phyloP scores from a whole-genome alignment of 208 protist genomes.

The Acanthamoeba royreba region DNA sequence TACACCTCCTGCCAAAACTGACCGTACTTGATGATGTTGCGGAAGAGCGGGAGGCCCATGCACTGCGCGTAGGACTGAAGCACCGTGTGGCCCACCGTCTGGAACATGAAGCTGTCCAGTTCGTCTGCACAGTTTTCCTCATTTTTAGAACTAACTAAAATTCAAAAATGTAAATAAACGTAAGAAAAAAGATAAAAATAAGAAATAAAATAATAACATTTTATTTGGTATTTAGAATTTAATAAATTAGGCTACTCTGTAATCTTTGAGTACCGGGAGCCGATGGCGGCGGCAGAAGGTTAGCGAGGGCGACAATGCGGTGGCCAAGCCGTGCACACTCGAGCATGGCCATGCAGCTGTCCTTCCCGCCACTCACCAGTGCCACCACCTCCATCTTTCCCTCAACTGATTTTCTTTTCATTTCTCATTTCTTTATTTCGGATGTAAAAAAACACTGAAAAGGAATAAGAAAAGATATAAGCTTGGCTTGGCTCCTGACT shows the following conservation, averaged over 20 bases:
- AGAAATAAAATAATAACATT: neutral
- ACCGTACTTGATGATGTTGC: slow-evolving; percentile 74
- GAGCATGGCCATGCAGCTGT: slow-evolving; percentile 92
- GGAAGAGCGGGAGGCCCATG: slow-evolving; percentile 90
- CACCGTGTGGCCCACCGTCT: slow-evolving; percentile 95
- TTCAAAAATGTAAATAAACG: neutral
- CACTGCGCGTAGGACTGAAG: slow-evolving; percentile 88
- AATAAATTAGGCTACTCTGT: too few relatives aligned
- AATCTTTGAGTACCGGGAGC: slow-evolving; percentile 10
- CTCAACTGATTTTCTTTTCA: too few relatives aligned
- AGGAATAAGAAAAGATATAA: too few relatives aligned
- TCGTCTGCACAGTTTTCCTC: slow-evolving; percentile 78
- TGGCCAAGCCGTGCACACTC: slow-evolving; percentile 94
- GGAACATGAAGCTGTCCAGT: slow-evolving; percentile 98
- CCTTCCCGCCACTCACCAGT: slow-evolving; percentile 97
- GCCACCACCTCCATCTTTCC: slow-evolving; percentile 92
- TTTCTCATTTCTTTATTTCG: too few relatives aligned
- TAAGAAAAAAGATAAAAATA: neutral
- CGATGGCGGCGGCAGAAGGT: slow-evolving; percentile 85
- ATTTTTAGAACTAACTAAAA: neutral
- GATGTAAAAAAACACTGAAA: too few relatives aligned
- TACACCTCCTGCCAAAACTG: neutral
- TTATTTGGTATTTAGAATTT: too few relatives aligned
- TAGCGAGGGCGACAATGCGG: slow-evolving; percentile 92
- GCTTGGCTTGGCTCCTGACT: too few relatives aligned